Evolutionary conservation across 352 stramenopile genomes (phyloP).

Genomic region (Phytophthora ohioensis): DNA sequence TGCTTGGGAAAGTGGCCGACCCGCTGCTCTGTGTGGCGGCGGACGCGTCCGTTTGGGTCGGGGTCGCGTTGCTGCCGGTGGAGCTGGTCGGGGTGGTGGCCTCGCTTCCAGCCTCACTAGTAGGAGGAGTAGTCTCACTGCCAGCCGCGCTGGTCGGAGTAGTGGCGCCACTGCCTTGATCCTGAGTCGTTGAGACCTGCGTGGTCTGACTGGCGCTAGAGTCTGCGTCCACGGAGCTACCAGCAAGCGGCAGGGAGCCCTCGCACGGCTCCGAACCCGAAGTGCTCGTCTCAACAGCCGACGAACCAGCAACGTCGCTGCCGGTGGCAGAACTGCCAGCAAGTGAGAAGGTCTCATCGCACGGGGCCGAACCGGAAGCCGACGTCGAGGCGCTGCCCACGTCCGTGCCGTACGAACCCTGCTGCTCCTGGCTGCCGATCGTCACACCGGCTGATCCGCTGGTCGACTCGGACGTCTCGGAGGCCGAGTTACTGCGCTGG

Average conservation of each 20-base stretch:
- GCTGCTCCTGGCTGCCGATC: conserved; percentile 22
- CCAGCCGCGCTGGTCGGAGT: conserved; percentile 16
- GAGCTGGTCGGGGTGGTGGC: conserved; percentile 16
- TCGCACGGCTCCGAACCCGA: conserved; percentile 33
- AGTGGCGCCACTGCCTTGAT: conserved; percentile 12
- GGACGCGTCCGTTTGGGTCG: conserved; percentile 24
- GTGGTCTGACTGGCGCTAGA: conserved; percentile 17
- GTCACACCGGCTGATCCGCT: conserved; percentile 9
- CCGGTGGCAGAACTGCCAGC: conserved; percentile 13
- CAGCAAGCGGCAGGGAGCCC: conserved; percentile 25
- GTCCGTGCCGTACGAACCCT: background rate
- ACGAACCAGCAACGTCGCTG: conserved; percentile 27
- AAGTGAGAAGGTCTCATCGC: conserved; percentile 15
- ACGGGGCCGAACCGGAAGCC: conserved; percentile 17
- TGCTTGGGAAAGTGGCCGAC: conserved; percentile 31
- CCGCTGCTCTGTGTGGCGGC: conserved; percentile 19
- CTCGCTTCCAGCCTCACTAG: conserved; percentile 20
- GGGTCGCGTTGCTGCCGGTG: conserved; percentile 18
- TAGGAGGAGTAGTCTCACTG: conserved; percentile 12
- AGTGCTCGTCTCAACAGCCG: conserved; percentile 22
- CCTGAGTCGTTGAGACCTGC: conserved; percentile 13
- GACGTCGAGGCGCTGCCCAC: conserved; percentile 15
- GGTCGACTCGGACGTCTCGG: conserved; percentile 9
- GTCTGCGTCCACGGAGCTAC: conserved; percentile 16
- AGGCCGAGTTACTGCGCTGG: conserved; percentile 18